Percentiles rank a stretch among this genome's conserved stretches.
These are phyloP conservation scores for Phalaenopsis hybrid DNA, from an alignment of 116 monocot species.

Conservation along the genomic window DNA sequence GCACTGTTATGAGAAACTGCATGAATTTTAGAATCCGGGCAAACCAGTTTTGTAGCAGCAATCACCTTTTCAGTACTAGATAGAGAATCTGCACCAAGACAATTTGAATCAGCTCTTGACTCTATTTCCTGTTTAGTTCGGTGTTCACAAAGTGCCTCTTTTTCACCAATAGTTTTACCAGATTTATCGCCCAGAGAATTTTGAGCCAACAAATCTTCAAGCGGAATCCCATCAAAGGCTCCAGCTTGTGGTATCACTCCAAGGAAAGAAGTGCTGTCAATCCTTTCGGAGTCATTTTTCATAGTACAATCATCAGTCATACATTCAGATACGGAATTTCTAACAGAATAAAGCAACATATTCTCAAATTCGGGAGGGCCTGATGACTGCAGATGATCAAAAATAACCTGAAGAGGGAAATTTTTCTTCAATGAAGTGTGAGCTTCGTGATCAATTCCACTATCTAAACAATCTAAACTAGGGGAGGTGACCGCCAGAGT, in stretches of 20 bases:
- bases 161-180: not conserved
- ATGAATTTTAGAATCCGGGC: constrained; percentile 20
- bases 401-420: not conserved
- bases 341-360: not conserved
- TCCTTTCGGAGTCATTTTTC: not conserved
- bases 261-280: not conserved
- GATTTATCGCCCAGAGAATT: not conserved
- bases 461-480: not conserved
- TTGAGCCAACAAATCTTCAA: not conserved
- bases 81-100: not conserved
- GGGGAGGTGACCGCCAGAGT: not conserved
- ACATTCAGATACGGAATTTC: not conserved
- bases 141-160: constrained; percentile 21
- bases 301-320: not conserved
- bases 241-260: not conserved
- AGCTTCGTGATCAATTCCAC: not conserved
- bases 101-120: not conserved
- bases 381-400: not conserved
- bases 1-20: not conserved
- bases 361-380: not conserved
- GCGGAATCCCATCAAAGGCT: not conserved
- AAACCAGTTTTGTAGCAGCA: constrained; percentile 15
- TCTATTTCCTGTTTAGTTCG: constrained; percentile 17
- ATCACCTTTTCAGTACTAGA: not conserved
- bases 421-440: not conserved